These are phyloP conservation scores for Ganoderma boninense DNA, from an alignment of 1,284 basidiomycete genomes.

Conservation along the genomic window DNA sequence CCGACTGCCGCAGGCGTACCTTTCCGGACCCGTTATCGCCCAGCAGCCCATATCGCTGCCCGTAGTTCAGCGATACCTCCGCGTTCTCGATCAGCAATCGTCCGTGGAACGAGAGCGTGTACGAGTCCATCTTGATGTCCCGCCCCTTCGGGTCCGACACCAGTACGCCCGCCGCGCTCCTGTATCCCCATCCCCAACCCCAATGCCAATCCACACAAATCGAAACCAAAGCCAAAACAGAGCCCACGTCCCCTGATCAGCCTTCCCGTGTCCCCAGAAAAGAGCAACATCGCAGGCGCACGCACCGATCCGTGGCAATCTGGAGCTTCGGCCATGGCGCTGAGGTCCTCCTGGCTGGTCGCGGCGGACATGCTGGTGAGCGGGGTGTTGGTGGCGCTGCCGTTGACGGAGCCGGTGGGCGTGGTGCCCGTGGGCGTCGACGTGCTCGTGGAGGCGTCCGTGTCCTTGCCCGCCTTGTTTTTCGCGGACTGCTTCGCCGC, in stretches of 20 bases:
- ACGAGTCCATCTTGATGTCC: slow-evolving; percentile 98
- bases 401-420: slow-evolving; percentile 70
- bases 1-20: slow-evolving; percentile 54
- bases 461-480: slow-evolving; percentile 45
- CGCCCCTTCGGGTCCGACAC: slow-evolving; percentile 92
- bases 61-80: slow-evolving; percentile 91
- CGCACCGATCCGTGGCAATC: slow-evolving; percentile 87
- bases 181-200: slow-evolving; percentile 38
- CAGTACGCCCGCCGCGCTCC: slow-evolving; percentile 91
- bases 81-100: slow-evolving; percentile 93
- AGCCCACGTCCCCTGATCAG: not conserved
- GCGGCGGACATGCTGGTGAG: slow-evolving; percentile 80
- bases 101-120: slow-evolving; percentile 97
- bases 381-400: slow-evolving; percentile 75
- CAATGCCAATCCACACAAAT: not conserved
- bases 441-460: slow-evolving; percentile 52
- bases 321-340: slow-evolving; percentile 88
- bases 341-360: slow-evolving; percentile 78
- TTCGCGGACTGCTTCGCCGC: slow-evolving; percentile 80
- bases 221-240: too few relatives aligned
- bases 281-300: not conserved
- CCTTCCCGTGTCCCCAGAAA: not conserved
- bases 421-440: slow-evolving; percentile 65
- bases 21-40: slow-evolving; percentile 99
- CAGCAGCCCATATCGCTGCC: slow-evolving; percentile 93